A percentile compares a stretch with the other conserved stretches of the same genome.
Evolutionary conservation across 2,329 filamentous ascomycete genomes (phyloP).

Genomic region (Epichloe glyceriae): DNA sequence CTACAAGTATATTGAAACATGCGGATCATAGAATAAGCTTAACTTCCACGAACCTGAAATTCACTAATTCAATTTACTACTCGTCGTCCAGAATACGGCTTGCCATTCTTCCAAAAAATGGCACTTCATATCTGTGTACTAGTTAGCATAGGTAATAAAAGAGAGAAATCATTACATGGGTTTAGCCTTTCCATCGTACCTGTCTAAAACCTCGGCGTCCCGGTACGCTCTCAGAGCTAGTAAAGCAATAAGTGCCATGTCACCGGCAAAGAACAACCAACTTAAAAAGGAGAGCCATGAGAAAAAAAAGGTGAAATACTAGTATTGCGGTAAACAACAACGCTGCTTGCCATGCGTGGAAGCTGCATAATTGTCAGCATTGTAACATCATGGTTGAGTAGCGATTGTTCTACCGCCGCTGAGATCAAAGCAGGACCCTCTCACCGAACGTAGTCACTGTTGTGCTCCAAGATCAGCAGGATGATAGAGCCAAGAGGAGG

Average conservation of each 20-base stretch:
- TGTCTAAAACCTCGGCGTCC: conserved; percentile 58
- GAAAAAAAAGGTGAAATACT: conserved; percentile 69
- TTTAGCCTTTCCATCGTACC: conserved; percentile 27
- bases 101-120: conserved; percentile 73
- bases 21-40: not conserved
- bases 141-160: not conserved
- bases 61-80: conserved; percentile 9
- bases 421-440: conserved; percentile 11
- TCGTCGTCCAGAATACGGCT: conserved; percentile 88
- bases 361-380: conserved; percentile 37
- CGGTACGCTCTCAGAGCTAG: conserved; percentile 69
- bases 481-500: conserved; percentile 80
- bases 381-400: not conserved
- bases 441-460: conserved; percentile 92
- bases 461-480: conserved; percentile 74
- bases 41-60: not conserved
- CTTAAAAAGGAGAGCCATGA: conserved; percentile 74
- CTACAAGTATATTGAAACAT: not conserved
- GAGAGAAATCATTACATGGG: not conserved
- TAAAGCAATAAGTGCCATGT: conserved; percentile 64
- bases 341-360: conserved; percentile 92
- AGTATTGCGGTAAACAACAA: conserved; percentile 65
- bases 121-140: conserved; percentile 59
- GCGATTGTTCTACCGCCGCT: not conserved
- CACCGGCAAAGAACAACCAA: conserved; percentile 67